A percentile compares a stretch with the other conserved stretches of the same genome.
phyloP scores from a whole-genome alignment of 2,329 filamentous ascomycete species.

The Venturia asperata region DNA sequence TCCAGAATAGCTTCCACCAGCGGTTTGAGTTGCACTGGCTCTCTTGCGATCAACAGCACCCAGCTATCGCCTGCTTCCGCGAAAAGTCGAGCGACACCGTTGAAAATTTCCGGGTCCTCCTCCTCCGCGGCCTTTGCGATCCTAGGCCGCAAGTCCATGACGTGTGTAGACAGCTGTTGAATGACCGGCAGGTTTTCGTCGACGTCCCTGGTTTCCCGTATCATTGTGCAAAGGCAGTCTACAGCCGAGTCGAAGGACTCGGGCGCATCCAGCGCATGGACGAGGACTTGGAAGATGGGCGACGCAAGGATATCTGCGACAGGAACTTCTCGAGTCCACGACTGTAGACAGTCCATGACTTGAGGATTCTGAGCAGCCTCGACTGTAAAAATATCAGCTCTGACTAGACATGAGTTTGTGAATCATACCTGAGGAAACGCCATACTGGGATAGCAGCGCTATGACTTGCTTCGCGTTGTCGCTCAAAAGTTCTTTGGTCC shows the following conservation, averaged over 20 bases:
- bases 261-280: conserved; percentile 69
- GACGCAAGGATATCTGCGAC: conserved; percentile 77
- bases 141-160: conserved; percentile 69
- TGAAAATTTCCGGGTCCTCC: conserved; percentile 79
- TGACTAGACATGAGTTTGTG: neutral
- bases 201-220: conserved; percentile 86
- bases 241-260: conserved; percentile 78
- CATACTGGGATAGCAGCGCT: conserved; percentile 78
- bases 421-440: conserved; percentile 76
- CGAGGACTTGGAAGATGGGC: conserved; percentile 71
- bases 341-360: conserved; percentile 90
- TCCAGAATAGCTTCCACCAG: conserved; percentile 90
- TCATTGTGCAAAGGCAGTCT: conserved; percentile 86
- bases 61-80: conserved; percentile 90
- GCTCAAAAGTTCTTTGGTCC: conserved; percentile 82
- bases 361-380: conserved; percentile 78
- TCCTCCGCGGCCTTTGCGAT: conserved; percentile 68
- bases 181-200: conserved; percentile 83
- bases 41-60: conserved; percentile 82
- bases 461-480: conserved; percentile 87
- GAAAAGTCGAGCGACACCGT: conserved; percentile 82
- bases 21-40: conserved; percentile 72
- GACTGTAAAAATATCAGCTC: conserved; percentile 40
- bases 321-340: conserved; percentile 91
- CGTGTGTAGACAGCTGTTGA: conserved; percentile 69